Evolutionary conservation across 345 rosid genomes (phyloP).

Genomic region (Salix suchowensis): DNA sequence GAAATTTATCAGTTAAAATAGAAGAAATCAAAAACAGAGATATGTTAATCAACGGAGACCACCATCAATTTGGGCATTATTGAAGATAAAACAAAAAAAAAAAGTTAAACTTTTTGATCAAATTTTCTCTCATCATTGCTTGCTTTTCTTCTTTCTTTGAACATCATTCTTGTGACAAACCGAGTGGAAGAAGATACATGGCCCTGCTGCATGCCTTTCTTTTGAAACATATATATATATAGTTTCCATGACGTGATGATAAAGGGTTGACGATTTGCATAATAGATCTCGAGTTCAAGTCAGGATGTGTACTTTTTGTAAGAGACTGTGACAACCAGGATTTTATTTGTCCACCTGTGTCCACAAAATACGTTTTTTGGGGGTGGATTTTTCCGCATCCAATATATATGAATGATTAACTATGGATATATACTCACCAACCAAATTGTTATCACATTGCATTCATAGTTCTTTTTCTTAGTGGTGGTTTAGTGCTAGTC

Average conservation of each 20-base stretch:
- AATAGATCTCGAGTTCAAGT: too few species aligned
- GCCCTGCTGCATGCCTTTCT: neutral
- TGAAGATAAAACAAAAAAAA: neutral
- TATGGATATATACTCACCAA: neutral
- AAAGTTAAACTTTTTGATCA: too few species aligned
- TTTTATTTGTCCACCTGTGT: too few species aligned
- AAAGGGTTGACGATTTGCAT: too few species aligned
- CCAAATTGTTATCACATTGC: neutral
- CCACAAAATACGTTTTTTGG: too few species aligned
- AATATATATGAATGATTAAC: conserved; percentile 4
- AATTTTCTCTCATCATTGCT: neutral
- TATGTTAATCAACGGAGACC: neutral
- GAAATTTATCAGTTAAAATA: too few species aligned
- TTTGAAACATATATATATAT: neutral
- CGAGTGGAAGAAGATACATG: neutral
- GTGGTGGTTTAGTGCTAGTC: conserved; percentile 16
- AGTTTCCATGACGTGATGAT: too few species aligned
- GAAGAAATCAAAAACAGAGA: too few species aligned
- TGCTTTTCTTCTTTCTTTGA: neutral
- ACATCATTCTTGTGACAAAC: neutral
- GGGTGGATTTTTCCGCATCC: too few species aligned
- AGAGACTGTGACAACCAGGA: too few species aligned
- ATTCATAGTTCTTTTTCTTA: neutral
- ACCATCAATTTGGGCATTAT: neutral
- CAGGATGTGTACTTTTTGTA: accelerated